Evolutionary conservation across 2,329 filamentous ascomycete genomes (phyloP), one percentile per base, ranked within the genome.

Genomic region (Thelonectria discophora): DNA sequence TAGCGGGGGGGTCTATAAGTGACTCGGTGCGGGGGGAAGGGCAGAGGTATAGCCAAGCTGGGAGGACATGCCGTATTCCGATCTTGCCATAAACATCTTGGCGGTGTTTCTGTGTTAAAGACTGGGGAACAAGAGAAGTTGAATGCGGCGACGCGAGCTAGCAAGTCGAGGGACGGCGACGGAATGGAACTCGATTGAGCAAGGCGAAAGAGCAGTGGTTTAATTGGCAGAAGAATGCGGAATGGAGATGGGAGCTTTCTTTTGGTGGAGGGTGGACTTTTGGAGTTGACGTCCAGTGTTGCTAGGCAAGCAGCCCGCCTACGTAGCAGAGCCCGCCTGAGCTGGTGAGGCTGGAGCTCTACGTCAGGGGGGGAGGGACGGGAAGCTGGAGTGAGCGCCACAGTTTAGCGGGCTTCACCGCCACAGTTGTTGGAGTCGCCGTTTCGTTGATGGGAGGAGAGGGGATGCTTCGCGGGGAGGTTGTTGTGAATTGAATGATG

Each of bases 71-170:
- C 94, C 95, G 85, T 99, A 99, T 94, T 99, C 95, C 78, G 94
- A 98, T 84, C 95, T 92, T 87, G 95, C 94, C 88, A 99, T 98
- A 88, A 99, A 99, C 95, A 97, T 97, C 74, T 83, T 93, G 86
- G 77, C 82, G 80, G 71, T 72, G 63, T 57, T 71, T 59, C 18
- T 65, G 59, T 62, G 51, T 58, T 56, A 57, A 43, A 50, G 63
- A 21, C 49, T 47, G 54, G 45, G 56, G 40, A 37, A 54, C 15
- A 24, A 24, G 21, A 34, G 45, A 56, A 55, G 49, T 32, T 12
- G 21, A 24, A 50, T 49, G 56, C 32, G 50, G 24, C 24, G 55
- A 43, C 32, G 32, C 12, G 20, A 12, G 34, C 52, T 45, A 45
- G 55, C 21, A 20, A 45, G 15, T 37, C 27, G 13, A 48, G 32